Percentiles rank a stretch among this genome's conserved stretches.
phyloP scores from a whole-genome alignment of 495 filamentous ascomycete species.

The Aspergillus biplanus region DNA sequence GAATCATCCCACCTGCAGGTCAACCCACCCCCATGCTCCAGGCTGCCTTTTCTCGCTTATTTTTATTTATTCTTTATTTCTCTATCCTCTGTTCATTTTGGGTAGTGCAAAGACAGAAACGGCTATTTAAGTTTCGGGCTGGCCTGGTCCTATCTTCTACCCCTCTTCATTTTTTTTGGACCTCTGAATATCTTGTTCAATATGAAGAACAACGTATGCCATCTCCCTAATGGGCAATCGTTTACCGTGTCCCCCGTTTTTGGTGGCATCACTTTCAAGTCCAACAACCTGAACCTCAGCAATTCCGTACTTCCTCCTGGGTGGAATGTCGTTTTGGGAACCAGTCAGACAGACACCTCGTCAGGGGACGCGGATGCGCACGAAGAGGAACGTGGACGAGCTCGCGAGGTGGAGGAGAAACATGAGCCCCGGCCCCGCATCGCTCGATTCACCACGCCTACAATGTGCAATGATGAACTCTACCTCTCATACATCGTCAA shows the following conservation, averaged over 20 bases:
- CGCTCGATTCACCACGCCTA: slow-evolving; percentile 69
- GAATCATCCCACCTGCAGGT: slow-evolving; percentile 24
- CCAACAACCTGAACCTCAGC: slow-evolving; percentile 69
- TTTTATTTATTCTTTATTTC: slow-evolving; percentile 13
- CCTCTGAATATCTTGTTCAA: slow-evolving; percentile 12
- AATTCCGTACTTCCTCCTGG: slow-evolving; percentile 76
- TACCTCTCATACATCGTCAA: slow-evolving; percentile 91
- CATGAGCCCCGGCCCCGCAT: slow-evolving; percentile 30
- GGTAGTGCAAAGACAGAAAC: too few species aligned
- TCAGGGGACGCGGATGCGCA: slow-evolving; percentile 29
- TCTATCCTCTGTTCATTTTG: background rate
- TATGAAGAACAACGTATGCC: slow-evolving; percentile 44
- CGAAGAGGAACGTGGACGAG: slow-evolving; percentile 16
- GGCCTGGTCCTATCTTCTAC: slow-evolving; percentile 3
- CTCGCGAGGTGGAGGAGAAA: slow-evolving; percentile 18
- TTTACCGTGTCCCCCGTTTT: slow-evolving; percentile 82
- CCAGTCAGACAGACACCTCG: slow-evolving; percentile 41
- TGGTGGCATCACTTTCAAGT: slow-evolving; percentile 85
- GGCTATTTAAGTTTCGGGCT: background rate
- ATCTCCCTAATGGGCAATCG: slow-evolving; percentile 85
- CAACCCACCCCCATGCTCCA: slow-evolving; percentile 1
- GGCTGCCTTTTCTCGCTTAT: slow-evolving; percentile 25
- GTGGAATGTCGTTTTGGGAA: slow-evolving; percentile 85
- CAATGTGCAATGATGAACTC: slow-evolving; percentile 75
- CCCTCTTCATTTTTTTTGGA: slow-evolving; percentile 14